Conservation (phyloP, 1,139 yeast genomes). For the Yamadazyma siamensis region DNA sequence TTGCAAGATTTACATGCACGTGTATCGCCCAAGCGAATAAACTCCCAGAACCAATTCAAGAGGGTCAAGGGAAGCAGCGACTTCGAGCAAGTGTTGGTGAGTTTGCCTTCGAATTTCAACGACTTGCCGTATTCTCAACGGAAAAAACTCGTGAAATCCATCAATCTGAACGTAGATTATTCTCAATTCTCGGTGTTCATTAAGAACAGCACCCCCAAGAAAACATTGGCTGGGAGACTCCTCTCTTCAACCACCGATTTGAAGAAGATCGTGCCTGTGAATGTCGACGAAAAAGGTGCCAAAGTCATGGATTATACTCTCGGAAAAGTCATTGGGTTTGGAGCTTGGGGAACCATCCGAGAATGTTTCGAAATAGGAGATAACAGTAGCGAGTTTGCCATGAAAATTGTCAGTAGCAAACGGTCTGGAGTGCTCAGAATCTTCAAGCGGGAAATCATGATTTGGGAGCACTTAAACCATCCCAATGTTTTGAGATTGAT, state of each 20-base stretch:
- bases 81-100: slow-evolving; percentile 33
- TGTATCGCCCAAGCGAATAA: slow-evolving; percentile 47
- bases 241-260: slow-evolving; percentile 42
- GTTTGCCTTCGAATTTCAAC: slow-evolving; percentile 58
- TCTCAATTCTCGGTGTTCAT: slow-evolving; percentile 45
- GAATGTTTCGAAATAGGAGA: slow-evolving; percentile 44
- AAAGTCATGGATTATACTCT: slow-evolving; percentile 55
- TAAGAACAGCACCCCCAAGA: slow-evolving; percentile 31
- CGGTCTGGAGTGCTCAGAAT: slow-evolving; percentile 44
- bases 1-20: slow-evolving; percentile 44
- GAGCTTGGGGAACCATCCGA: slow-evolving; percentile 91
- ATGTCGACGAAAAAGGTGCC: slow-evolving; percentile 62
- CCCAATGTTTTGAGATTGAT: slow-evolving; percentile 61
- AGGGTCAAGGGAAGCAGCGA: slow-evolving; percentile 9
- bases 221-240: slow-evolving; percentile 43
- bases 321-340: slow-evolving; percentile 82
- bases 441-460: slow-evolving; percentile 65
- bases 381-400: slow-evolving; percentile 56
- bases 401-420: slow-evolving; percentile 66
- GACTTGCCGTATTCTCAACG: slow-evolving; percentile 70
- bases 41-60: slow-evolving; percentile 14
- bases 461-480: slow-evolving; percentile 73
- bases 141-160: slow-evolving; percentile 51
- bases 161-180: slow-evolving; percentile 55
- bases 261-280: slow-evolving; percentile 27